A percentile compares a stretch with the other conserved stretches of the same genome.
Evolutionary conservation across 2,329 filamentous ascomycete genomes (phyloP).

Genomic region (Epichloe sp.): DNA sequence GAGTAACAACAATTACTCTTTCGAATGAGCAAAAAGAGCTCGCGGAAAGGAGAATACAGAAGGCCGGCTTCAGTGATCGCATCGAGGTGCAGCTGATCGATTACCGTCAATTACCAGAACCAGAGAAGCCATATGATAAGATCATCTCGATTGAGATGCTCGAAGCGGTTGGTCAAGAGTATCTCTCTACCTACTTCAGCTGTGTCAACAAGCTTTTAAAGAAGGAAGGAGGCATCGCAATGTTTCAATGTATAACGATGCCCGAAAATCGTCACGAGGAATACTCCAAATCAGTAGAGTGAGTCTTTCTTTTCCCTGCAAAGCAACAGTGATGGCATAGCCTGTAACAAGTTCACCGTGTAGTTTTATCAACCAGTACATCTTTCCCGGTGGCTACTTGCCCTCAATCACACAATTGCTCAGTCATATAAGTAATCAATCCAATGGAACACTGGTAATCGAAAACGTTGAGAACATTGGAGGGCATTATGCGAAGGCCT

Average conservation of each 20-base stretch:
- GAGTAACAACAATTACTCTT: conserved; percentile 55
- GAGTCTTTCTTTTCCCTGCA: conserved; percentile 13
- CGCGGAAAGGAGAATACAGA: conserved; percentile 50
- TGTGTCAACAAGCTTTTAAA: conserved; percentile 53
- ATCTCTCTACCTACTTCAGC: conserved; percentile 52
- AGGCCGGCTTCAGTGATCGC: conserved; percentile 43
- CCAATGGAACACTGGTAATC: conserved; percentile 48
- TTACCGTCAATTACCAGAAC: conserved; percentile 48
- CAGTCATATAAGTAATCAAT: conserved; percentile 46
- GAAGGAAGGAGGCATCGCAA: conserved; percentile 49
- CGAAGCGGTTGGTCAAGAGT: conserved; percentile 58
- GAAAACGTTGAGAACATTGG: conserved; percentile 61
- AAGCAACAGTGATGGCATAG: not conserved
- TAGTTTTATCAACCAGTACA: conserved; percentile 62
- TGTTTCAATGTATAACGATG: conserved; percentile 70
- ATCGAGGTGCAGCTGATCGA: conserved; percentile 57
- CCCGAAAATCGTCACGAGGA: conserved; percentile 53
- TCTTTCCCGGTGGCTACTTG: conserved; percentile 66
- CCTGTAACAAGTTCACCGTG: conserved; percentile 2
- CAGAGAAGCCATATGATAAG: conserved; percentile 49
- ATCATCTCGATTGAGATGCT: conserved; percentile 68
- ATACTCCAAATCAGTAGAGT: conserved; percentile 54
- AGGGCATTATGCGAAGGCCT: conserved; percentile 57
- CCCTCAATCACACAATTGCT: conserved; percentile 44
- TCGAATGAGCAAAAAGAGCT: conserved; percentile 56